Evolutionary conservation across 352 stramenopile genomes (phyloP).

Genomic region (Pythium sukuiense): DNA sequence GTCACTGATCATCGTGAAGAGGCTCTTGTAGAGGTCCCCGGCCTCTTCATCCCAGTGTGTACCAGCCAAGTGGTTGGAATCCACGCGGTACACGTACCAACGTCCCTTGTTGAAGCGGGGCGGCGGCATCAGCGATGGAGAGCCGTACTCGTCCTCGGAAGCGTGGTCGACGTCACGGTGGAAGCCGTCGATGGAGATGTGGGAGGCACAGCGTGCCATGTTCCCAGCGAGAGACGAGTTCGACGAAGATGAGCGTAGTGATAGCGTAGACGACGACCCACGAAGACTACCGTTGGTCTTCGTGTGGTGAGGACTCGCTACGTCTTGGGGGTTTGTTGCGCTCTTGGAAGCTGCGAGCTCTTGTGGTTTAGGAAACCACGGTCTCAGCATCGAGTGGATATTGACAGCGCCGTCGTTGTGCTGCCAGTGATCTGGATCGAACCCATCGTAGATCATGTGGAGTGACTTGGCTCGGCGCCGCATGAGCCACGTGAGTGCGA

Average conservation of each 20-base stretch:
- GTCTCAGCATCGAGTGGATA: conserved; percentile 67
- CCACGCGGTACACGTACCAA: conserved; percentile 82
- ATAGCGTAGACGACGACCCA: conserved; percentile 30
- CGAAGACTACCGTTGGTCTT: conserved; percentile 5
- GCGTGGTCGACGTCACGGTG: conserved; percentile 41
- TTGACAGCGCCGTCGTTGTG: conserved; percentile 81
- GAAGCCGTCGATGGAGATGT: conserved; percentile 76
- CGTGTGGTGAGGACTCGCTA: conserved; percentile 11
- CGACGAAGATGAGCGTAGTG: conserved; percentile 39
- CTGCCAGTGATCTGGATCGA: conserved; percentile 59
- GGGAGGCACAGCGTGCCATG: conserved; percentile 53
- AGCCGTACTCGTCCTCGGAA: conserved; percentile 8
- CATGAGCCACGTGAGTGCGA: conserved; percentile 64
- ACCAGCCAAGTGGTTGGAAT: conserved; percentile 72
- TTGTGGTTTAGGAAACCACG: conserved; percentile 58
- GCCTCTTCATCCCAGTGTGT: conserved; percentile 72
- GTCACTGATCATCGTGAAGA: conserved; percentile 65
- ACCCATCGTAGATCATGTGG: conserved; percentile 59
- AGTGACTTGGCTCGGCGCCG: conserved; percentile 45
- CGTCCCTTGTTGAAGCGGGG: conserved; percentile 52
- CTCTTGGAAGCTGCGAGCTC: conserved; percentile 28
- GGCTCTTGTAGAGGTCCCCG: conserved; percentile 58
- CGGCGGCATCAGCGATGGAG: neutral
- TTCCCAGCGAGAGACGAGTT: conserved; percentile 31
- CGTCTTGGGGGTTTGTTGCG: conserved; percentile 24